phyloP scores from a whole-genome alignment of 1,139 yeast species.

The Spathaspora sp. region DNA sequence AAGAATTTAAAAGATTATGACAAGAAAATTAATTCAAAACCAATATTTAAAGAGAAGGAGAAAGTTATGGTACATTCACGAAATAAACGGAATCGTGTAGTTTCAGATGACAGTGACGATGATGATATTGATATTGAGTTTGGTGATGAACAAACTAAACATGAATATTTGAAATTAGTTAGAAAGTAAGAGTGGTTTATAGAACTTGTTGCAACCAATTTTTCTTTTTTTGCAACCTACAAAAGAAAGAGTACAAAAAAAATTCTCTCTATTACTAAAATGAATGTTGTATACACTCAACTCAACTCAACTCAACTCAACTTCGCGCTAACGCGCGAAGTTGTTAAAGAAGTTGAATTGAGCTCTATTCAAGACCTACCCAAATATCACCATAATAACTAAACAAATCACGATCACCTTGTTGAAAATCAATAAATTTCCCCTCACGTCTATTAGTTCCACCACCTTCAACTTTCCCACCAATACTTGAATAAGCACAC shows the following conservation, averaged over 20 bases:
- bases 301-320: too few relatives aligned
- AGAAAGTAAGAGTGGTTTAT: background rate
- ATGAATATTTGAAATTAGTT: slow-evolving; percentile 6
- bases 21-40: slow-evolving; percentile 9
- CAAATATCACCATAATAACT: slow-evolving; percentile 35
- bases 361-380: slow-evolving; percentile 30
- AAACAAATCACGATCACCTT: slow-evolving; percentile 22
- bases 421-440: slow-evolving; percentile 24
- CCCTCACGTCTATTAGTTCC: slow-evolving; percentile 25
- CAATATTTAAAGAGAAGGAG: slow-evolving; percentile 2
- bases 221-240: too few relatives aligned
- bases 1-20: slow-evolving; percentile 19
- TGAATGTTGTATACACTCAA: background rate
- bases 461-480: slow-evolving; percentile 29
- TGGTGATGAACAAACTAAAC: slow-evolving; percentile 9
- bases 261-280: too few relatives aligned
- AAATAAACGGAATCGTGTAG: slow-evolving; percentile 9
- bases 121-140: slow-evolving; percentile 22
- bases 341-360: too few relatives aligned
- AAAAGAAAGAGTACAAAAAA: too few relatives aligned
- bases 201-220: background rate
- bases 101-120: slow-evolving; percentile 12
- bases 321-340: too few relatives aligned
- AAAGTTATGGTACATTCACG: background rate
- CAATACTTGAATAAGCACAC: slow-evolving; percentile 47